phyloP scores from a whole-genome alignment of 257 asterid species.

The Ballota nigra region DNA sequence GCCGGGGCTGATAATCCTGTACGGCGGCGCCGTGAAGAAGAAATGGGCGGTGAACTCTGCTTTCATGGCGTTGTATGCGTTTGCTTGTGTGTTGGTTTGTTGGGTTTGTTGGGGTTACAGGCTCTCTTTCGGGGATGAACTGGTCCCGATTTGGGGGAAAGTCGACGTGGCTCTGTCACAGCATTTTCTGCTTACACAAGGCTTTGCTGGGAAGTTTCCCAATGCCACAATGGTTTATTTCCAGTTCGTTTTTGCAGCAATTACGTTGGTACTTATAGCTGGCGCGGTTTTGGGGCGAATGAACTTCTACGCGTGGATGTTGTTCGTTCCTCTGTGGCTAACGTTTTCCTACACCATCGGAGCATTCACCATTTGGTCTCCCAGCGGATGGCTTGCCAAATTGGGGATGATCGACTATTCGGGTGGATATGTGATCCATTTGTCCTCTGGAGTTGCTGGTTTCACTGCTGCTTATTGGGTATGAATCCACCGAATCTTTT shows the following conservation, averaged over 20 bases:
- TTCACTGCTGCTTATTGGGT: conserved; percentile 79
- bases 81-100: conserved; percentile 58
- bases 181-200: conserved; percentile 36
- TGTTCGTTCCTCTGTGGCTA: conserved; percentile 68
- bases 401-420: conserved; percentile 61
- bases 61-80: conserved; percentile 70
- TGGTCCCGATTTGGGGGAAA: conserved; percentile 61
- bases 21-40: conserved; percentile 70
- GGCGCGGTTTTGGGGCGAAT: conserved; percentile 66
- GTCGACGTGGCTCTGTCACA: conserved; percentile 48
- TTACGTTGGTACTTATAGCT: conserved; percentile 59
- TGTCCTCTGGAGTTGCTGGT: conserved; percentile 78
- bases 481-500: not conserved
- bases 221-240: conserved; percentile 67
- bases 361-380: conserved; percentile 64
- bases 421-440: conserved; percentile 68
- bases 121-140: conserved; percentile 48
- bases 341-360: conserved; percentile 71
- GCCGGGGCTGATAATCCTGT: conserved; percentile 60
- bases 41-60: conserved; percentile 81
- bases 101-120: conserved; percentile 75
- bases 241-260: conserved; percentile 70
- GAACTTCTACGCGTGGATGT: conserved; percentile 75
- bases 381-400: conserved; percentile 43
- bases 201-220: conserved; percentile 50